Evolutionary conservation across 1,284 basidiomycete genomes (phyloP), one percentile per base, ranked within the genome.

Genomic region (Marasmius oreades): DNA sequence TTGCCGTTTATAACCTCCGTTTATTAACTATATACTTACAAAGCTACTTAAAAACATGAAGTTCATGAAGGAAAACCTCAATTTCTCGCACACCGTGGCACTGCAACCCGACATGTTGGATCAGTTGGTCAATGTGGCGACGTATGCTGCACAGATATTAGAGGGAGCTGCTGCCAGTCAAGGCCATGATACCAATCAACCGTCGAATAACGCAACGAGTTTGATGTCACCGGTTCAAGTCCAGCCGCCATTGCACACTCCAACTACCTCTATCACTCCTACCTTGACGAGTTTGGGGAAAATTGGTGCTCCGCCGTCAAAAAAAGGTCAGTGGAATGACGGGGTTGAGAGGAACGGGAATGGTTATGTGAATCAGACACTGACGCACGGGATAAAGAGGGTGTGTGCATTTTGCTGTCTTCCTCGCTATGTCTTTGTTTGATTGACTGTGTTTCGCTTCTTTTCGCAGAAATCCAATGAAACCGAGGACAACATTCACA

Each of bases 71-170:
- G 47, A 53, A 16, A 28, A 33, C 43, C 26, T 45, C 5, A 39
- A 22, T 53, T 33, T 39, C 20, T 16, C 45, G 2, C 24, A 44
- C 16, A 7, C 22, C 14, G 55, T 28, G 28, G 22, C 39, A 12
- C 23, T 42, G 42, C n/a, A 53, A 36, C 53, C 65, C 10, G 69
- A 73, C 33, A 61, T 66, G 39, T 60, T 78, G 53, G 73, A 76
- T 20, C 67, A 71, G 34, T 75, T 79, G 73, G 52, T 77, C 39
- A 70, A 76, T 56, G 72, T 69, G 39, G 70, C 87, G 20, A 73
- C 71, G 46, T 75, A 77, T 58, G 84, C 82, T 18, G 71, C 72
- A 55, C 79, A 82, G 61, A 70, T 80, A 64, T 68, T 86, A 33
- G 77, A 81, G 36, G 52, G 50, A 36, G 55, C 57, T 18, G 52